These are phyloP conservation scores for Clohesyomyces aquaticus DNA, from an alignment of 495 filamentous ascomycete species.

Conservation along the genomic window DNA sequence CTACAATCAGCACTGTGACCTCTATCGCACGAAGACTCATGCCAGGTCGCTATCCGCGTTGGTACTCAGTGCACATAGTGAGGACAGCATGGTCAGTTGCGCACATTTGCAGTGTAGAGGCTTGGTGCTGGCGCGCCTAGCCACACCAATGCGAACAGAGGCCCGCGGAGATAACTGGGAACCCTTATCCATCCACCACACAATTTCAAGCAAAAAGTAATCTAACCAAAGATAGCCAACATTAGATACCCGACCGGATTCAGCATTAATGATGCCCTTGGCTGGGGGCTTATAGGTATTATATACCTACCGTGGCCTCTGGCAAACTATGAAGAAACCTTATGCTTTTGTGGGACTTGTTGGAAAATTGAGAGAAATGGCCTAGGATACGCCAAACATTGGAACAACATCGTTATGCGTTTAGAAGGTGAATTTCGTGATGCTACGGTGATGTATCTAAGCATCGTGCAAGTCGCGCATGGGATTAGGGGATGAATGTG, in stretches of 20 bases:
- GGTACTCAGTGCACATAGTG: no score
- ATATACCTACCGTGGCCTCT: conserved; percentile 1
- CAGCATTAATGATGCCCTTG: background rate
- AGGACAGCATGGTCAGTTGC: no score
- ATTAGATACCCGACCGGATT: conserved; percentile 1
- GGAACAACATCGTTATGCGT: conserved; percentile 1
- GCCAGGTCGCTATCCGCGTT: no score
- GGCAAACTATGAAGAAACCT: conserved; percentile 1
- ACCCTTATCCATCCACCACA: background rate
- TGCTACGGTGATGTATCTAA: conserved; percentile 1
- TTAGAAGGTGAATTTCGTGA: conserved; percentile 1
- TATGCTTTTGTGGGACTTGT: background rate
- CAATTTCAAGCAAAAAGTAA: background rate
- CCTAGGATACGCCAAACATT: background rate
- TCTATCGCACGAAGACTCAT: no score
- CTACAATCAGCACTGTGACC: background rate
- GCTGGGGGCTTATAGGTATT: background rate
- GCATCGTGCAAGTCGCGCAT: background rate
- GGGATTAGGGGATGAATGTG: background rate
- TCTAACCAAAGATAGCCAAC: background rate
- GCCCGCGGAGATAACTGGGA: no score
- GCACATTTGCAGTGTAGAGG: no score
- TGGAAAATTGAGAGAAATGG: background rate
- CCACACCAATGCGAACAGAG: no score
- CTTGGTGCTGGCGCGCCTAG: no score